Evolutionary conservation across 176 grass and related monocot species (phyloP).

Genomic region (Lolium perenne): DNA sequence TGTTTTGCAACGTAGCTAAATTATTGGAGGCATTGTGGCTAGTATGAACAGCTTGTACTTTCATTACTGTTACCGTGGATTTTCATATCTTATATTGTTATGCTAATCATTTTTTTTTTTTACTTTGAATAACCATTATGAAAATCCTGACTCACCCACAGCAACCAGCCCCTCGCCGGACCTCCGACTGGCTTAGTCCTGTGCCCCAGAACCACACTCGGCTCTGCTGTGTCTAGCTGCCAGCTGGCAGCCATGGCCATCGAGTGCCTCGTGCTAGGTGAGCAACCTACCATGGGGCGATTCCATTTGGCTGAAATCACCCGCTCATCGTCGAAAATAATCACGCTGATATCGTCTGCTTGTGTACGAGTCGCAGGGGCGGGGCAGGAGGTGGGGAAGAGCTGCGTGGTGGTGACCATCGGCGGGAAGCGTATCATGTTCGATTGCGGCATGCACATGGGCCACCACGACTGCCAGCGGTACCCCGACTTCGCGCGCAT

Average conservation of each 20-base stretch:
- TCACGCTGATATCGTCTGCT: too few species aligned
- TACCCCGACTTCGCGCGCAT: constrained; percentile 79
- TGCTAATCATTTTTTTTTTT: too few species aligned
- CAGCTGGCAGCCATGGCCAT: constrained; percentile 62
- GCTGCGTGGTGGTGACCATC: constrained; percentile 79
- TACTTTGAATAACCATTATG: too few species aligned
- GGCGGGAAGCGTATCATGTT: constrained; percentile 89
- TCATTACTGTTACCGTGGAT: too few species aligned
- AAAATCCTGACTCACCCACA: too few species aligned
- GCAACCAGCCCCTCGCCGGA: background rate
- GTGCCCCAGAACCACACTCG: too few species aligned
- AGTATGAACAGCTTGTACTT: too few species aligned
- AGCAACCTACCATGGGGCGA: background rate
- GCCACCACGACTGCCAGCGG: constrained; percentile 62
- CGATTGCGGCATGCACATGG: constrained; percentile 98
- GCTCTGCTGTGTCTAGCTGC: background rate
- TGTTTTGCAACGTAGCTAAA: too few species aligned
- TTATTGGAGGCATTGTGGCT: too few species aligned
- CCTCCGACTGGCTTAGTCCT: background rate
- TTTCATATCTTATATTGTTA: too few species aligned
- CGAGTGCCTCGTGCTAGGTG: constrained; percentile 92
- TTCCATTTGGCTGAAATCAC: too few species aligned
- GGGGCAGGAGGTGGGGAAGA: constrained; percentile 96
- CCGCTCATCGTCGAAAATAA: too few species aligned
- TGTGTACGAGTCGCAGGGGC: constrained; percentile 48